Conservation (phyloP, 257 asterid species). For the Solanum paucissectum region DNA sequence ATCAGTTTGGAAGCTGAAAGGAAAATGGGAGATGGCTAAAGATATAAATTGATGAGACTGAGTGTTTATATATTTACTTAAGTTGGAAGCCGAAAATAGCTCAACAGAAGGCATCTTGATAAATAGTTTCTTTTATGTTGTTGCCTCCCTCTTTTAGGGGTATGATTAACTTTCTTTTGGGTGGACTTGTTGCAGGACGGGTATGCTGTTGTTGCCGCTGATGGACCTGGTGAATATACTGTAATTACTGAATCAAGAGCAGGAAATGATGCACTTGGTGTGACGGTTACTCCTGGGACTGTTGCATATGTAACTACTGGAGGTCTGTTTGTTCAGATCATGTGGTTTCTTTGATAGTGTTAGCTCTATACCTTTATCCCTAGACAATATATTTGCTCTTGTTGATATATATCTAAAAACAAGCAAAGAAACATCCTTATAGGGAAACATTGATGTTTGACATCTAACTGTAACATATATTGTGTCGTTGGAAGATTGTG, state of each 20-base stretch:
- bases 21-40: background rate
- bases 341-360: background rate
- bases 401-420: background rate
- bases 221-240: conserved; percentile 88
- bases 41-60: background rate
- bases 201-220: conserved; percentile 84
- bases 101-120: background rate
- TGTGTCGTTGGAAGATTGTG: background rate
- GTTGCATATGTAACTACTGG: conserved; percentile 92
- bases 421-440: background rate
- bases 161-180: background rate
- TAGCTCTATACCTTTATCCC: background rate
- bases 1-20: background rate
- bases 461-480: background rate
- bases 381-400: background rate
- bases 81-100: background rate
- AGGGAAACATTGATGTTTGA: background rate
- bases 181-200: conserved; percentile 51
- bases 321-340: conserved; percentile 33
- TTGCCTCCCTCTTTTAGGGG: background rate
- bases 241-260: conserved; percentile 92
- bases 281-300: conserved; percentile 63
- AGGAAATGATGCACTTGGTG: conserved; percentile 78
- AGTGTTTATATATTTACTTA: background rate
- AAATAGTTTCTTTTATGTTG: background rate